phyloP scores from a whole-genome alignment of 1,284 basidiomycete genomes.

The Apiotrichum akiyoshidainum region DNA sequence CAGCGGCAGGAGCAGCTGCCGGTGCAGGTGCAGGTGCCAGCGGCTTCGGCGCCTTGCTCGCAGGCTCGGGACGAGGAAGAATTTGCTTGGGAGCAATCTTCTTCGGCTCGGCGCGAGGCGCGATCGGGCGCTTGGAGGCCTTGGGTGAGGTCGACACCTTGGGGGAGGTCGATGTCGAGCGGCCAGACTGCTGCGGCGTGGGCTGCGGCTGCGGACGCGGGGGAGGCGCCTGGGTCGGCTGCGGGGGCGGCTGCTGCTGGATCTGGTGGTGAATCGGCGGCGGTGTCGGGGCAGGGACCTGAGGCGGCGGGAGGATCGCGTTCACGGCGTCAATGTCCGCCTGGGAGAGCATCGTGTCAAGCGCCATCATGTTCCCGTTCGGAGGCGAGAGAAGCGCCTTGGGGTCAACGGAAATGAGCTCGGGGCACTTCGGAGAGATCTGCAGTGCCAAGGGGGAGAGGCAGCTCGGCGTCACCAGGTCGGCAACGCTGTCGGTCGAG shows the following conservation, averaged over 20 bases:
- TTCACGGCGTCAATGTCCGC: slow-evolving; percentile 26
- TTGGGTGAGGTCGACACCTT: slow-evolving; percentile 1
- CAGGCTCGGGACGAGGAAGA: background rate
- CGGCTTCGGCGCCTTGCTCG: background rate
- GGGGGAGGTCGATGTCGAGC: background rate
- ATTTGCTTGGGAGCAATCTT: slow-evolving; percentile 7
- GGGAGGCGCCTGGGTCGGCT: background rate
- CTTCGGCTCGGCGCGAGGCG: slow-evolving; percentile 2
- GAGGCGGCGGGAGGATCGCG: slow-evolving; percentile 1
- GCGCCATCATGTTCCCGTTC: slow-evolving; percentile 21
- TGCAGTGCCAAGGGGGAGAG: slow-evolving; percentile 38
- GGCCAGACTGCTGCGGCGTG: background rate
- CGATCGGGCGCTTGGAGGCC: background rate
- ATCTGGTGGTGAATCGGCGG: background rate
- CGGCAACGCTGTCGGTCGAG: slow-evolving; percentile 13
- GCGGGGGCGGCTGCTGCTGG: background rate
- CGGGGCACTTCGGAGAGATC: slow-evolving; percentile 10
- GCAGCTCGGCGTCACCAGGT: slow-evolving; percentile 9
- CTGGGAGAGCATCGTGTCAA: slow-evolving; percentile 29
- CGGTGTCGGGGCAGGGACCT: background rate
- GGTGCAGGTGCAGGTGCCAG: background rate
- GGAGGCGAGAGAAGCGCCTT: slow-evolving; percentile 20
- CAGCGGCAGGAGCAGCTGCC: background rate
- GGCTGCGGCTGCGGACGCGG: background rate
- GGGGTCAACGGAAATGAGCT: slow-evolving; percentile 20